Conservation (phyloP, 108 stramenopile genomes). For the Cylindrotheca fusiformis region DNA sequence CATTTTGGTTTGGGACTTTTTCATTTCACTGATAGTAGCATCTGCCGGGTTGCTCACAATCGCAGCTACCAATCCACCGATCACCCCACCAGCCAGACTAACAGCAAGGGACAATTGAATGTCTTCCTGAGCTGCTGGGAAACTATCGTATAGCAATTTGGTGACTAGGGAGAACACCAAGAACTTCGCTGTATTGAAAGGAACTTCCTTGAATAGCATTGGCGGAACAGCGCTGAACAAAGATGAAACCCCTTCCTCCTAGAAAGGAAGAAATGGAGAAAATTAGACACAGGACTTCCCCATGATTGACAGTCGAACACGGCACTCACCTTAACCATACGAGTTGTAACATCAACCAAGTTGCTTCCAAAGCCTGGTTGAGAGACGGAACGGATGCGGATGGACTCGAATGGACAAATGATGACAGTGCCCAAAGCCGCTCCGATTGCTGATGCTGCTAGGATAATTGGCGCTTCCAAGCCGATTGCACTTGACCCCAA, state of each 20-base stretch:
- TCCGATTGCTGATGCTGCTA: conserved; percentile 31
- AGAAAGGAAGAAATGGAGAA: not conserved
- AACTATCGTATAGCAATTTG: conserved; percentile 44
- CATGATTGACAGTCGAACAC: not conserved
- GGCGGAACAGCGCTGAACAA: conserved; percentile 64
- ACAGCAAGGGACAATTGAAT: conserved; percentile 63
- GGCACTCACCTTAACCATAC: conserved; percentile 34
- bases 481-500: conserved; percentile 22
- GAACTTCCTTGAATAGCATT: conserved; percentile 49
- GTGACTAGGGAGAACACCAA: conserved; percentile 57
- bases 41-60: conserved; percentile 72
- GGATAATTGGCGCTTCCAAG: conserved; percentile 52
- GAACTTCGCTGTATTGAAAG: conserved; percentile 59
- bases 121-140: conserved; percentile 71
- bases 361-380: conserved; percentile 64
- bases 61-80: conserved; percentile 64
- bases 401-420: conserved; percentile 64
- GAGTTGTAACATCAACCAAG: conserved; percentile 42
- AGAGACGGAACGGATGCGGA: conserved; percentile 65
- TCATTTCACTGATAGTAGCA: conserved; percentile 67
- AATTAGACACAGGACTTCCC: not conserved
- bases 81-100: conserved; percentile 59
- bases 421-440: conserved; percentile 58
- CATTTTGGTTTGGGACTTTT: conserved; percentile 63
- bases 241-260: conserved; percentile 56